Evolutionary conservation across 1,284 basidiomycete species (phyloP), one percentile per base, ranked within the genome.

Genomic region (Ustilago hordei): DNA sequence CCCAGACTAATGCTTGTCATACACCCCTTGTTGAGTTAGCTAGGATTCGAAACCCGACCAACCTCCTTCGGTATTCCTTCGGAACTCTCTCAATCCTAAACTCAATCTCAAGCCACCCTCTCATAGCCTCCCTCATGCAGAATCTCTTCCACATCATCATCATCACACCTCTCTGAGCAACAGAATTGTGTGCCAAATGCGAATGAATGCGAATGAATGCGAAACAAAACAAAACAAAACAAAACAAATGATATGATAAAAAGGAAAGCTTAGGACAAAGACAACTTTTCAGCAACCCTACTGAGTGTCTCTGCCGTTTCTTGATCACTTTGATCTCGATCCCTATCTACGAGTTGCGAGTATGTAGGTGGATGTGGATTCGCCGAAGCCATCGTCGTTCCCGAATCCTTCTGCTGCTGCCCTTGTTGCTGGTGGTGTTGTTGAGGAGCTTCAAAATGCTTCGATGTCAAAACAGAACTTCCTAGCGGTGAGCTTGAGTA

Each of bases 401-500:
- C 47, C 34, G 58, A 32, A 45, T 23, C 12, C 41, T 11, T 36
- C 34, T 54, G 52, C 32, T 11, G n/a, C 47, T 45, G 36, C 19
- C 23, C 23, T 28, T 32, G 43, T 23, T 34, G 56, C 19, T 45
- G 56, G 31, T 45, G 56, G 3, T 58, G 56, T 32, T 61, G 64
- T 23, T 64, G 56, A 47, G 70, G 58, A 48, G 62, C 50, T 34
- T 76, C 74, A 47, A 62, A 65, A 35, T 62, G 65, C 5, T 65
- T 62, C 47, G 74, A 72, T 1, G 62, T 72, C 9, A 76, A 56
- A 60, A 72, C 65, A 15, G 66, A 66, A 19, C 60, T 73, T 31
- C 75, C 66, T 39, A 77, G 52, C 19, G 75, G 75, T 53, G 75
- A 77, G 1, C 66, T 69, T 13, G 75, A 77, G 50, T 64, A 77